Percentiles rank a stretch among this genome's conserved stretches.
phyloP scores from a whole-genome alignment of 768 basidiomycete genomes.

The Trametes elegans region DNA sequence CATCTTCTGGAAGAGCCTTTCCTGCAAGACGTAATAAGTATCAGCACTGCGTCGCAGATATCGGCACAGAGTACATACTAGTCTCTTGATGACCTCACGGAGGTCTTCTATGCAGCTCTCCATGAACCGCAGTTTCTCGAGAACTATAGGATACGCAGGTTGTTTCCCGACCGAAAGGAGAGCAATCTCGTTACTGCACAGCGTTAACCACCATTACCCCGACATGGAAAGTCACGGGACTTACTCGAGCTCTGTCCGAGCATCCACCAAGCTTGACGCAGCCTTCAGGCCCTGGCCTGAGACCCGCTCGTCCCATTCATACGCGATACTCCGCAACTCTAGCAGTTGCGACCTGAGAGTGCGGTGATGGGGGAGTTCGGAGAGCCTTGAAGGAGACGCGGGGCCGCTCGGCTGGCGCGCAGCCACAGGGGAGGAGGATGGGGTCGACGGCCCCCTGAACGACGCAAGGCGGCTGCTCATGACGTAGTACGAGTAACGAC shows the following conservation, averaged over 20 bases:
- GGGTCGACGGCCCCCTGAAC: slow-evolving; percentile 78
- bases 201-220: background rate
- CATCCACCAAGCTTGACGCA: slow-evolving; percentile 67
- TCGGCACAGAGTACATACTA: slow-evolving; percentile 45
- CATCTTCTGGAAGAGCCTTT: slow-evolving; percentile 71
- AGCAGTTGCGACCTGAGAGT: slow-evolving; percentile 66
- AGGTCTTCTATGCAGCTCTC: slow-evolving; percentile 61
- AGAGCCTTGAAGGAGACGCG: slow-evolving; percentile 41
- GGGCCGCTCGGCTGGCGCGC: slow-evolving; percentile 44
- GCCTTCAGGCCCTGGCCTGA: slow-evolving; percentile 76
- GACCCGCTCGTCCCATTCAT: slow-evolving; percentile 84
- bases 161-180: slow-evolving; percentile 48
- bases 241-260: slow-evolving; percentile 84
- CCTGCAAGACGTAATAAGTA: slow-evolving; percentile 38
- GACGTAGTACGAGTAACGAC: background rate
- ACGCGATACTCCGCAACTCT: slow-evolving; percentile 59
- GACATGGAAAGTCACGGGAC: slow-evolving; percentile 28
- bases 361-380: slow-evolving; percentile 80
- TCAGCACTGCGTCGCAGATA: background rate
- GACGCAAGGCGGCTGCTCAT: slow-evolving; percentile 66
- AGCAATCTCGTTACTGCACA: slow-evolving; percentile 59
- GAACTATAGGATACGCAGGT: slow-evolving; percentile 58
- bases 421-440: slow-evolving; percentile 61
- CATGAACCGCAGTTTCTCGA: slow-evolving; percentile 66
- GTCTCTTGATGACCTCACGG: slow-evolving; percentile 56